Evolutionary conservation across 2,329 filamentous ascomycete genomes (phyloP), one percentile per base, ranked within the genome.

Genomic region (Ramularia collo-cygni): DNA sequence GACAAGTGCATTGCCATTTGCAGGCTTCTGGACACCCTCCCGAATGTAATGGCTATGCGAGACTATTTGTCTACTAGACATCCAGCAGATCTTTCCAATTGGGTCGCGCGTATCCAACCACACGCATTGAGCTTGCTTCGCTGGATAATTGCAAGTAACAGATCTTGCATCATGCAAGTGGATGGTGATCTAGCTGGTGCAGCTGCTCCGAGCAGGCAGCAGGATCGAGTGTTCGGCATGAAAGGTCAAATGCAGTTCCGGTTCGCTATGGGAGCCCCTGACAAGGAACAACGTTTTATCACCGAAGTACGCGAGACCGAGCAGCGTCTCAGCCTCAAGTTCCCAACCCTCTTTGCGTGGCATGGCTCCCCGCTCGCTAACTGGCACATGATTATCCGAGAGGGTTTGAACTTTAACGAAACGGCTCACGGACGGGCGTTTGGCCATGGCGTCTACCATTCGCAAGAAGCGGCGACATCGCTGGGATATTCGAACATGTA

Each of bases 121-220:
- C 74, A 83, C 5, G 76, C 81, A 1, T 63, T 85, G 3, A 75
- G 78, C 14, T 62, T 94, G 0, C 65, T 95, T 14, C 75, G 85
- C 37, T 95, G 89, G 89, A 85, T 95, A 45, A 77, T 95, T 42
- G 85, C 88, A 0, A 94, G 88, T 0, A 95, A 95, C 54, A 74
- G 86, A 32, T 90, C 89, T 1, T 89, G 82, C 52, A 92, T 95
- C 44, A 71, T 90, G 32, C 80, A 90, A 51, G 80, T 92, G 12
- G 77, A 81, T 30, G 63, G 58, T 9, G 28, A n/a, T n/a, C n/a
- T n/a, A n/a, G n/a, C n/a, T n/a, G n/a, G n/a, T n/a, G n/a, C n/a
- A 30, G 47, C 26, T 10, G 21, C 21, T 6, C 16, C 31, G 13
- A 19, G 31, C 31, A 33, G 19, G 28, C 41, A 55, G 51, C 38